Evolutionary conservation across 441 rosid genomes (phyloP).

Genomic region (Euphorbia schlechtendalii): DNA sequence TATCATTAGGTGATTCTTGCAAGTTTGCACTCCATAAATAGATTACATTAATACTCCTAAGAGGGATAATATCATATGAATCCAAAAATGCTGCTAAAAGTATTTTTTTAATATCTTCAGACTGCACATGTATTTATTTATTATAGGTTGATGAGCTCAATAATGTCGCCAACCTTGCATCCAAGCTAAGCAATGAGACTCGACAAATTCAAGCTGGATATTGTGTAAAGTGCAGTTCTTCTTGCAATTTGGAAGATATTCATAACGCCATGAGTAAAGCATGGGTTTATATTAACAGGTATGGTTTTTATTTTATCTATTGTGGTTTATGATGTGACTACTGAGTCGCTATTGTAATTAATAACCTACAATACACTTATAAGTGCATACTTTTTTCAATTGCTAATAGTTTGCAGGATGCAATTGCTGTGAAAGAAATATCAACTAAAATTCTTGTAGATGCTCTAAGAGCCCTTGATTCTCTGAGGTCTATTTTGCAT

Average conservation of each 20-base stretch:
- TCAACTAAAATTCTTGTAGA: constrained; percentile 32
- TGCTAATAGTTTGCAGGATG: constrained; percentile 49
- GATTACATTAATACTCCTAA: not conserved
- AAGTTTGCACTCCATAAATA: constrained; percentile 14
- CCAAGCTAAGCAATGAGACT: constrained; percentile 19
- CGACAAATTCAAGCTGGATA: constrained; percentile 33
- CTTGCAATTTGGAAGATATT: constrained; percentile 38
- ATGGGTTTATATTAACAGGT: constrained; percentile 56
- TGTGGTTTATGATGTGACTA: not conserved
- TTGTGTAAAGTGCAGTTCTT: constrained; percentile 61
- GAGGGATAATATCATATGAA: not conserved
- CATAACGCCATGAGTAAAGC: constrained; percentile 38
- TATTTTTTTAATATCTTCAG: not conserved
- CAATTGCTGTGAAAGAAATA: constrained; percentile 31
- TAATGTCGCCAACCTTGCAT: constrained; percentile 32
- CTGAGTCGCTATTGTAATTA: not conserved
- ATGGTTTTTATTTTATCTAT: constrained; percentile 4
- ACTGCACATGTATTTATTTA: not conserved
- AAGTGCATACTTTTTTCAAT: constrained; percentile 4
- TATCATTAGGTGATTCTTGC: not conserved
- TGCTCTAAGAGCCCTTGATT: constrained; percentile 46
- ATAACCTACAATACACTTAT: not conserved
- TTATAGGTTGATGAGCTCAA: constrained; percentile 32
- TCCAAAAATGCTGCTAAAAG: not conserved
- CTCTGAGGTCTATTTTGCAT: constrained; percentile 56